Base-by-base conservation (phyloP, 2,329 filamentous ascomycete genomes). In the Venturia aucupariae region DNA sequence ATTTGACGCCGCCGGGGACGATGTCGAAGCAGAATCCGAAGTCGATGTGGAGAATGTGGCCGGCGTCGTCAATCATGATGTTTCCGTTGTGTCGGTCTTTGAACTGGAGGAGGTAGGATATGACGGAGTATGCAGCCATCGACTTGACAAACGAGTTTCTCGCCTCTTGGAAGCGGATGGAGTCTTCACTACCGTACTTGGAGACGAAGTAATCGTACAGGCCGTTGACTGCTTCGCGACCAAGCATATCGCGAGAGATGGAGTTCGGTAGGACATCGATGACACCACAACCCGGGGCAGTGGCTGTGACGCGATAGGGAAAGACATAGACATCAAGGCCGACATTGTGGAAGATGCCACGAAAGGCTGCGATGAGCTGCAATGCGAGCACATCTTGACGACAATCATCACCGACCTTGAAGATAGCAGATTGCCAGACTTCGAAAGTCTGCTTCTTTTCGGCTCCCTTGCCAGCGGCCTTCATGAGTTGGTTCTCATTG, bases 21-120 rank as follows among this genome's bases (percentile, higher is more conserved):
- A 99, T 97, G 73, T 99, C 95, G 77, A 99, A 99, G 79, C 93
- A 97, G 83, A 99, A 99, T 11, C 94, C 94, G 72, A 99, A 99
- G 75, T 99, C 94, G 70, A 99, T 97, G 79, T 99, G 94, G 63
- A 99, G 84, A 71, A 99, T 96, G 77, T 99, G 94, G 4, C 95
- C 94, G 0, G 89, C 90, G 72, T 97, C 93, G 75, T 99, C 93
- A 68, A 99, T 87, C 95, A 99, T 99, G 80, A 99, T 99, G 80
- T 99, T 99, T 67, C 94, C 94, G 75, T 99, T 99, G 79, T 99
- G 94, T 3, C 94, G 88, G 74, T 99, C 94, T 77, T 99, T 99
- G 86, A 99, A 97, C 72, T 99, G 95, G 44, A 99, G 80, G 17
- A 99, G 81, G 78, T 96, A 99, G 0, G 91, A 95, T 68, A 99